phyloP scores from a whole-genome alignment of 1,139 yeast genomes.

The Yamadazyma kanchanaburiensis region DNA sequence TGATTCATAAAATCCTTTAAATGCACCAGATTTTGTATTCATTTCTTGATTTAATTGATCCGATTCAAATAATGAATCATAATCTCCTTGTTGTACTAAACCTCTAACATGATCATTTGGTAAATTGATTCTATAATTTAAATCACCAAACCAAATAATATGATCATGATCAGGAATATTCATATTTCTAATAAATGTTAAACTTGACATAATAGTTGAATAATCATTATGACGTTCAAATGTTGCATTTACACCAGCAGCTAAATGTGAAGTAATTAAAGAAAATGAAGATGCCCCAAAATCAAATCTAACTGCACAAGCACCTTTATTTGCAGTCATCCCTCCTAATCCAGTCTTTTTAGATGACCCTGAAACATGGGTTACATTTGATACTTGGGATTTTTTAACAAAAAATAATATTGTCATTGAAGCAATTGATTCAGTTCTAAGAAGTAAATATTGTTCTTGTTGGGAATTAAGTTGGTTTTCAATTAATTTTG shows the following conservation, averaged over 20 bases:
- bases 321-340: slow-evolving; percentile 89
- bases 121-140: slow-evolving; percentile 78
- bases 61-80: slow-evolving; percentile 55
- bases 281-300: slow-evolving; percentile 79
- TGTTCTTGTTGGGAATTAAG: slow-evolving; percentile 42
- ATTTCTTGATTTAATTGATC: slow-evolving; percentile 87
- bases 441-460: slow-evolving; percentile 39
- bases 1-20: slow-evolving; percentile 81
- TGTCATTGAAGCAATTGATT: slow-evolving; percentile 44
- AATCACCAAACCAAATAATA: slow-evolving; percentile 93
- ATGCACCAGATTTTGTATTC: slow-evolving; percentile 65
- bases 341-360: slow-evolving; percentile 92
- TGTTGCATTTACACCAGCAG: slow-evolving; percentile 84
- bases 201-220: slow-evolving; percentile 72
- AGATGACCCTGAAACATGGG: slow-evolving; percentile 73
- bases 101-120: slow-evolving; percentile 73
- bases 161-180: slow-evolving; percentile 79
- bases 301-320: slow-evolving; percentile 77
- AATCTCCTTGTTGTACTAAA: slow-evolving; percentile 43
- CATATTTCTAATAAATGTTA: slow-evolving; percentile 70
- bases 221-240: slow-evolving; percentile 89
- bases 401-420: slow-evolving; percentile 33
- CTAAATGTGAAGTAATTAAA: slow-evolving; percentile 86
- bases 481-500: slow-evolving; percentile 51
- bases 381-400: slow-evolving; percentile 58